phyloP scores from a whole-genome alignment of 2,329 filamentous ascomycete species.

The Colletotrichum navitas region DNA sequence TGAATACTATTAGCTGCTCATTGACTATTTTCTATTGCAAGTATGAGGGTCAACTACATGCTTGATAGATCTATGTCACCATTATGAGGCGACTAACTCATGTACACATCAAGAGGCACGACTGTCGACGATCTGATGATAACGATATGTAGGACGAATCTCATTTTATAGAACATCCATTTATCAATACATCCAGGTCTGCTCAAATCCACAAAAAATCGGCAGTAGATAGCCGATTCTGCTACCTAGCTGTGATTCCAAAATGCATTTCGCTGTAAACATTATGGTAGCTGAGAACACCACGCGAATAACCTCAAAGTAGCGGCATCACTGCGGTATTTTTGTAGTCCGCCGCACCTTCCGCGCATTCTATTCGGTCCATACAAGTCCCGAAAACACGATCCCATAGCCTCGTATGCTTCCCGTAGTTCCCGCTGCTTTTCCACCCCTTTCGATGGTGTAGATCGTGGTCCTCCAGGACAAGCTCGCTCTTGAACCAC shows the following conservation, averaged over 20 bases:
- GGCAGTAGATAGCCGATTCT: background rate
- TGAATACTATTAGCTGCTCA: no score
- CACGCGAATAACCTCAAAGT: constrained; percentile 14
- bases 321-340: constrained; percentile 48
- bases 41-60: no score
- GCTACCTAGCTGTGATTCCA: background rate
- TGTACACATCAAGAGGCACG: no score
- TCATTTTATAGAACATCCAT: no score
- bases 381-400: constrained; percentile 52
- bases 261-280: background rate
- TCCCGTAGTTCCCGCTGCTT: constrained; percentile 55
- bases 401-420: constrained; percentile 55
- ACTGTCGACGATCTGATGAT: no score
- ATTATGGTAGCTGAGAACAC: no score
- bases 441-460: constrained; percentile 56
- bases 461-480: constrained; percentile 59
- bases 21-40: no score
- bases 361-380: constrained; percentile 52
- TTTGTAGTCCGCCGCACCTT: constrained; percentile 50
- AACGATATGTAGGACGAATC: no score
- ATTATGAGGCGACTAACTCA: no score
- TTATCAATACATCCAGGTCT: no score
- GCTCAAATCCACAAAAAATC: no score
- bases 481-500: constrained; percentile 51
- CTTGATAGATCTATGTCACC: no score